Percentiles rank a stretch among this genome's conserved stretches.
Evolutionary conservation across 805 yeast genomes (phyloP).

Genomic region (Barnettozyma siamensis): DNA sequence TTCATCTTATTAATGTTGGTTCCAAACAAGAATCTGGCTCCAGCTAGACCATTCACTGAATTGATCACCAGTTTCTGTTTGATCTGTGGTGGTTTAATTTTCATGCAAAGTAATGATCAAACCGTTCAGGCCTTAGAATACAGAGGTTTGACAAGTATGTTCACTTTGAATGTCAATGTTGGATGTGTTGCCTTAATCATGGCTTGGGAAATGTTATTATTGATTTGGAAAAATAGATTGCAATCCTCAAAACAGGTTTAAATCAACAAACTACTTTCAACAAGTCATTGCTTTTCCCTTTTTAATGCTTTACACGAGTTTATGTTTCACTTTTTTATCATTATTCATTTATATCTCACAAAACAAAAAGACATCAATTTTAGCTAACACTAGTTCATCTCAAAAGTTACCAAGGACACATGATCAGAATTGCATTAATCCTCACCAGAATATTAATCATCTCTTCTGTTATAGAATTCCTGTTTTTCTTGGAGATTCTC

Average conservation of each 20-base stretch:
- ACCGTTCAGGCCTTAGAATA: slow-evolving; percentile 75
- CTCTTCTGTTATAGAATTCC: no score
- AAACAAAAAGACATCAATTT: no score
- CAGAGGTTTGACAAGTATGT: slow-evolving; percentile 83
- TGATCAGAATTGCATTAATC: no score
- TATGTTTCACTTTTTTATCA: not conserved
- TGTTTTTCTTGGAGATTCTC: no score
- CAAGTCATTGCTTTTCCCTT: not conserved
- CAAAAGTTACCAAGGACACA: no score
- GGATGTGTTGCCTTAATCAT: slow-evolving; percentile 73
- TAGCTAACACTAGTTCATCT: no score
- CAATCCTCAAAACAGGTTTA: slow-evolving; percentile 23
- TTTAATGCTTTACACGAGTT: not conserved
- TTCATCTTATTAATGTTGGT: slow-evolving; percentile 48
- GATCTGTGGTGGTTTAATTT: slow-evolving; percentile 83
- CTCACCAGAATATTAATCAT: no score
- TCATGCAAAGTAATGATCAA: slow-evolving; percentile 89
- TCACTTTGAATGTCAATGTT: slow-evolving; percentile 79
- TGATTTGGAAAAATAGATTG: slow-evolving; percentile 55
- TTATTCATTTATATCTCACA: not conserved
- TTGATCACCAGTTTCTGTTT: slow-evolving; percentile 72
- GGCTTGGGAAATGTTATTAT: slow-evolving; percentile 80
- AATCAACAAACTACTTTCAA: slow-evolving; percentile 12
- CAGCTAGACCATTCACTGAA: slow-evolving; percentile 83
- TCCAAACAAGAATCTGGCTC: slow-evolving; percentile 33